Evolutionary conservation across 495 filamentous ascomycete genomes (phyloP), one percentile per base, ranked within the genome.

Genomic region (Podospora australis): DNA sequence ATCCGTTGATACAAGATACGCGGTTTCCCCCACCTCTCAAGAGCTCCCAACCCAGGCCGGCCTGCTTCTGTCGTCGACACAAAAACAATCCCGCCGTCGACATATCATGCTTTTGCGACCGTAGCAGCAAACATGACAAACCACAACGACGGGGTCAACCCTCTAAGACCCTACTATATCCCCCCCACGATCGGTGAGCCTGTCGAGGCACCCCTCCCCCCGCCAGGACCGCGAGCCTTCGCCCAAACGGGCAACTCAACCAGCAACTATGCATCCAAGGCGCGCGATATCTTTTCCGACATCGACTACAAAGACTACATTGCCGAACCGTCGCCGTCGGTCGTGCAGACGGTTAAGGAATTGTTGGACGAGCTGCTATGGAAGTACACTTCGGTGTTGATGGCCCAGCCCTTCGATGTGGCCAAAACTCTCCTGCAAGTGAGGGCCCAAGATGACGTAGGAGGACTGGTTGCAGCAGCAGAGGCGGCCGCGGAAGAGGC

Each of bases 391-490:
- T 82, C 81, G 50, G 78, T 92, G 14, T 60, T 96, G 54, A 78
- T 94, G 52, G 81, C 87, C n/a, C 92, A 97, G 63, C 92, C 92
- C 17, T 96, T 97, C 64, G 90, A 96, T 68, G 89, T 96, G 48
- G 88, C 91, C 56, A 97, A 96, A 79, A 94, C 80, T 3, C 75
- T 97, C 40, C 65, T 97, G 58, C 92, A 98, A 68, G 82, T 88
- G 32, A 81, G 84, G 60, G 64, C 42, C 28, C 76, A 78, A 54
- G 73, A 70, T 49, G 71, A 76, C 39, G 19, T 67, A 5, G 71
- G 69, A 9, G 65, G 68, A 1, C 50, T 70, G 17, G 53, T 57
- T 26, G 48, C 54, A 23, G 54, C 63, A 8, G 53, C 57, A 24
- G 48, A 53, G 2, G 41, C 60, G 9, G 43, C 57, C 1, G 39